Conservation (phyloP, 2,329 filamentous ascomycete species). For the Phoma sp. region DNA sequence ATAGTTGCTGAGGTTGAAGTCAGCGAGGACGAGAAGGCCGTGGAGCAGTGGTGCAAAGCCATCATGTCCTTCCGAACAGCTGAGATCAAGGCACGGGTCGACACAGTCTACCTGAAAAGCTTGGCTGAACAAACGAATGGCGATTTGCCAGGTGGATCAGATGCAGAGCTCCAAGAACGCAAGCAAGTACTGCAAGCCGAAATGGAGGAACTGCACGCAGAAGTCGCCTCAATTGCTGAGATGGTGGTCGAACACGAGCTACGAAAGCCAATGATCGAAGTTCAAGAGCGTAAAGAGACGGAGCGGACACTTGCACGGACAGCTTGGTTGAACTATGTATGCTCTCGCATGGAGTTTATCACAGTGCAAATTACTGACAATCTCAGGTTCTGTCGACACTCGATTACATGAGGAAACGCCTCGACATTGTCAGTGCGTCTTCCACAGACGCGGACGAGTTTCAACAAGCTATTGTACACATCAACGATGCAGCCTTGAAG, state of each 20-base stretch:
- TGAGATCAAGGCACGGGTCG: conserved; percentile 53
- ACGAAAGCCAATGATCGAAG: conserved; percentile 65
- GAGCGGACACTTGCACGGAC: conserved; percentile 46
- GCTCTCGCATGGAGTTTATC: conserved; percentile 2
- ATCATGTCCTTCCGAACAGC: conserved; percentile 51
- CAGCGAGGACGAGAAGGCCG: conserved; percentile 60
- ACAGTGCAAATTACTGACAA: conserved; percentile 12
- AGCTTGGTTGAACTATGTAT: conserved; percentile 54
- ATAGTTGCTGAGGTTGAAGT: conserved; percentile 59
- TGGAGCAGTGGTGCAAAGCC: conserved; percentile 63
- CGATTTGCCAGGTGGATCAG: conserved; percentile 18
- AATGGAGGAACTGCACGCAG: conserved; percentile 72
- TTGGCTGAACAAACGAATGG: conserved; percentile 18
- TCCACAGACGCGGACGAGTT: conserved; percentile 38
- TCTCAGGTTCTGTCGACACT: conserved; percentile 49
- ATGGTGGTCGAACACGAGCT: conserved; percentile 75
- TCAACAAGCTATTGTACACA: conserved; percentile 41
- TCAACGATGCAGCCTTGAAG: conserved; percentile 34
- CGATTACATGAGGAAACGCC: conserved; percentile 51
- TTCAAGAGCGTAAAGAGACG: conserved; percentile 45
- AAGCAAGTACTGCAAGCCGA: conserved; percentile 66
- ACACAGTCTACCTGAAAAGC: conserved; percentile 63
- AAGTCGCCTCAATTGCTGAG: conserved; percentile 73
- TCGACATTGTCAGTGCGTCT: conserved; percentile 36
- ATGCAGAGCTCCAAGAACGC: conserved; percentile 59